These are phyloP conservation scores for Hypericum perforatum DNA, from an alignment of 345 rosid genomes.

Conservation along the genomic window DNA sequence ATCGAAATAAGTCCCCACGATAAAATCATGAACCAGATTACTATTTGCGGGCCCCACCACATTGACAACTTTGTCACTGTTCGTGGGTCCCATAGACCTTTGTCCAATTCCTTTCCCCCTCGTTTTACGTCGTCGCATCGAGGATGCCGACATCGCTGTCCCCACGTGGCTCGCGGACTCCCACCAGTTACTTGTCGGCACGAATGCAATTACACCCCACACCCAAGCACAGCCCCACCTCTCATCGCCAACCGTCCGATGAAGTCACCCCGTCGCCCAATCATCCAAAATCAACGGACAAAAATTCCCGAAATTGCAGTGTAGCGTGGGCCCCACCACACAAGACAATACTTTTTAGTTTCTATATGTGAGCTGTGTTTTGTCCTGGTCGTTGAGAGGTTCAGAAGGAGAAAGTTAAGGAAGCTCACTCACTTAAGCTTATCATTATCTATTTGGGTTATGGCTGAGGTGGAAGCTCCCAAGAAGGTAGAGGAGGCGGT, in stretches of 20 bases:
- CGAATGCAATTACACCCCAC: conserved; percentile 7
- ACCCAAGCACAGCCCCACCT: not conserved
- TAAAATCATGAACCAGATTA: too few relatives aligned
- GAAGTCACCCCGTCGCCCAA: not conserved
- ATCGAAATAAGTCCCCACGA: too few relatives aligned
- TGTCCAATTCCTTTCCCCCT: not conserved
- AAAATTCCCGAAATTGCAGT: not conserved
- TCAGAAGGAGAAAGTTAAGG: not conserved
- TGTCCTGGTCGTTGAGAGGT: too few relatives aligned
- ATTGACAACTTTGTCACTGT: not conserved
- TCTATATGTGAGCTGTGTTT: too few relatives aligned
- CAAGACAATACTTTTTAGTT: too few relatives aligned
- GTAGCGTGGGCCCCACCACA: too few relatives aligned
- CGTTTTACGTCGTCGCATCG: conserved; percentile 14
- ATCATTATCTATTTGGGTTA: conserved; percentile 1
- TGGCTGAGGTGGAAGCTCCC: conserved; percentile 43
- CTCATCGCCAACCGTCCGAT: conserved; percentile 27
- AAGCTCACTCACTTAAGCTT: not conserved
- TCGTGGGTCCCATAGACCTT: not conserved
- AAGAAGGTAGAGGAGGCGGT: conserved; percentile 31
- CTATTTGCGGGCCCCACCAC: too few relatives aligned
- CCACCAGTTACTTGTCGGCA: conserved; percentile 43
- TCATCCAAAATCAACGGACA: conserved; percentile 19
- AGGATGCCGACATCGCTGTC: conserved; percentile 7
- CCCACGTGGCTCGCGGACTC: conserved; percentile 17